Evolutionary conservation across 2,329 filamentous ascomycete genomes (phyloP).

Genomic region (Colletotrichum euphorbiae): DNA sequence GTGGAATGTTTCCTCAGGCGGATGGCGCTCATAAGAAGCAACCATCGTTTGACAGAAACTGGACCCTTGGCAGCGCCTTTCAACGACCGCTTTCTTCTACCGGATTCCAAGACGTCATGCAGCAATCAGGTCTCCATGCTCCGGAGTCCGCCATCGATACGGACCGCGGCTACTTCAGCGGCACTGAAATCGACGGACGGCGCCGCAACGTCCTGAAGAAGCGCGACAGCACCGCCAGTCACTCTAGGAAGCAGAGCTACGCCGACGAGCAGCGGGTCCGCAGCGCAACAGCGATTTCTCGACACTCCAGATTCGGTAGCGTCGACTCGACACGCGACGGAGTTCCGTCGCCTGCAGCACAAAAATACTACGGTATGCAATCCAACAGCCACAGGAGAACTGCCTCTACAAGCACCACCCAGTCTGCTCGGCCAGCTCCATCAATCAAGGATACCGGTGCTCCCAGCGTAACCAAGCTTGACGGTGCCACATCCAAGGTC

Average conservation of each 20-base stretch:
- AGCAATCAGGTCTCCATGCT: conserved; percentile 50
- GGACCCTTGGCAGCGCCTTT: conserved; percentile 69
- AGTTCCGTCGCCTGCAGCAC: conserved; percentile 69
- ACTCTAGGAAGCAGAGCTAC: conserved; percentile 81
- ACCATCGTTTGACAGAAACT: conserved; percentile 77
- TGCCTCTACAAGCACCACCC: conserved; percentile 69
- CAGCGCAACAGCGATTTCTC: conserved; percentile 72
- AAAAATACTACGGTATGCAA: conserved; percentile 75
- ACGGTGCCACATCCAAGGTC: conserved; percentile 52
- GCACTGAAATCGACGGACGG: conserved; percentile 82
- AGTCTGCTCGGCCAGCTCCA: conserved; percentile 63
- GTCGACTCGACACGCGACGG: conserved; percentile 78
- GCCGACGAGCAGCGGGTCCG: conserved; percentile 78
- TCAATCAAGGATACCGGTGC: conserved; percentile 65
- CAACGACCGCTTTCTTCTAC: conserved; percentile 65
- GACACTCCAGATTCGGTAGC: conserved; percentile 84
- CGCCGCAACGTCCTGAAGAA: conserved; percentile 86
- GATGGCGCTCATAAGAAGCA: conserved; percentile 69
- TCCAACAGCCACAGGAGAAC: conserved; percentile 66
- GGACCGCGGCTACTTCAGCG: conserved; percentile 94
- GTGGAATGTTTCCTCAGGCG: conserved; percentile 56
- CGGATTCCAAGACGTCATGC: conserved; percentile 59
- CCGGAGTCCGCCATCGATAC: conserved; percentile 70
- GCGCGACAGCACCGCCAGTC: conserved; percentile 67
- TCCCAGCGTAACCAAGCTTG: conserved; percentile 71